phyloP scores from a whole-genome alignment of 163 green algal genomes.

The Scenedesmus sp. region DNA sequence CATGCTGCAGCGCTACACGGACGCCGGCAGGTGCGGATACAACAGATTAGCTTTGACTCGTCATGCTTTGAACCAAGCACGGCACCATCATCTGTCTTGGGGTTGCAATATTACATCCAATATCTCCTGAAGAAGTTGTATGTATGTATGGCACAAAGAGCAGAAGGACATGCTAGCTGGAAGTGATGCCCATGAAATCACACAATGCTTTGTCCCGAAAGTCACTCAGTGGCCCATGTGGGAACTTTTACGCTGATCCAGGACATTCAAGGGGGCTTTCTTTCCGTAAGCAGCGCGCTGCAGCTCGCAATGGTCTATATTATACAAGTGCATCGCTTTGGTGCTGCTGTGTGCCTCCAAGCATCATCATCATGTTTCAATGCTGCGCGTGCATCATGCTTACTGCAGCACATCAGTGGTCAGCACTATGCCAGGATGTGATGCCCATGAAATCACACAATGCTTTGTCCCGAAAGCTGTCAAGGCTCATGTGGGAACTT shows the following conservation, averaged over 20 bases:
- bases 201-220: conserved; percentile 53
- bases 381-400: too few relatives aligned
- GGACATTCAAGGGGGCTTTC: not conserved
- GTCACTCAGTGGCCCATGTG: conserved; percentile 33
- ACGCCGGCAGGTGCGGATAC: conserved; percentile 68
- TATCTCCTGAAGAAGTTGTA: too few relatives aligned
- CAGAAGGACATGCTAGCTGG: not conserved
- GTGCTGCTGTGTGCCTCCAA: too few relatives aligned
- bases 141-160: too few relatives aligned
- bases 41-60: too few relatives aligned
- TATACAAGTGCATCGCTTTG: not conserved
- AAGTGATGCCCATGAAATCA: conserved; percentile 53
- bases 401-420: too few relatives aligned
- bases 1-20: conserved; percentile 87
- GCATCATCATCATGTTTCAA: too few relatives aligned
- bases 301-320: not conserved
- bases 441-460: conserved; percentile 53
- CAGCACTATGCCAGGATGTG: conserved; percentile 2
- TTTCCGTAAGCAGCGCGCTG: not conserved
- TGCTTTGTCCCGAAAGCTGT: conserved; percentile 50
- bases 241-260: conserved; percentile 49
- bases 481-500: conserved; percentile 50
- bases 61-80: too few relatives aligned
- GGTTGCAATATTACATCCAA: too few relatives aligned
- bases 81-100: too few relatives aligned